These are phyloP conservation scores for Macrophomina phaseolina DNA, from an alignment of 2,329 filamentous ascomycete species.

Conservation along the genomic window DNA sequence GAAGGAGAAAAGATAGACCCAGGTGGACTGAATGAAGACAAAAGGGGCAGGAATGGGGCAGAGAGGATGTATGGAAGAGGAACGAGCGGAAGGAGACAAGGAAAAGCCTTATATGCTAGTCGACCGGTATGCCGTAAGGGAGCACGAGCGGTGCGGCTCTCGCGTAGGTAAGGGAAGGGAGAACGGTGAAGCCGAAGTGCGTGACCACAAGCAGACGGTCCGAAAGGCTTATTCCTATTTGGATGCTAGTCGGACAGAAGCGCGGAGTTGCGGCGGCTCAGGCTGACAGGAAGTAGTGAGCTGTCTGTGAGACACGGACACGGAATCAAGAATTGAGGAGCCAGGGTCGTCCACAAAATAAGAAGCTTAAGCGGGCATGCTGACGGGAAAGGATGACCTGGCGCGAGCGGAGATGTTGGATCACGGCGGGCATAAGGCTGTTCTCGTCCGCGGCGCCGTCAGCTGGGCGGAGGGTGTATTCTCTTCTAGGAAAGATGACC, in stretches of 20 bases:
- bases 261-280: background rate
- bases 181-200: slow-evolving; percentile 20
- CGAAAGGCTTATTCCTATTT: slow-evolving; percentile 17
- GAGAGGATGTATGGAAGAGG: background rate
- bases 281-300: background rate
- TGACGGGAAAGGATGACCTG: background rate
- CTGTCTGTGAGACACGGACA: background rate
- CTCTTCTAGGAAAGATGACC: slow-evolving; percentile 9
- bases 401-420: background rate
- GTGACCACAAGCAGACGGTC: background rate
- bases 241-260: background rate
- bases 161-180: slow-evolving; percentile 2
- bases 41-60: background rate
- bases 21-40: background rate
- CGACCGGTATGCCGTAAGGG: background rate
- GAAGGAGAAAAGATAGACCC: background rate
- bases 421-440: slow-evolving; percentile 4
- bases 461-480: background rate
- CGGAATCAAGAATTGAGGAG: slow-evolving; percentile 3
- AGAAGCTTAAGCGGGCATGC: slow-evolving; percentile 3
- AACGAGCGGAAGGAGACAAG: background rate
- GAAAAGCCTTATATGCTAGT: background rate
- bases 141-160: slow-evolving; percentile 4
- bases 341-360: background rate
- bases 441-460: slow-evolving; percentile 3